Base-by-base conservation (phyloP, 192 early-diverging fungal genomes). In the Gonapodya sp. region DNA sequence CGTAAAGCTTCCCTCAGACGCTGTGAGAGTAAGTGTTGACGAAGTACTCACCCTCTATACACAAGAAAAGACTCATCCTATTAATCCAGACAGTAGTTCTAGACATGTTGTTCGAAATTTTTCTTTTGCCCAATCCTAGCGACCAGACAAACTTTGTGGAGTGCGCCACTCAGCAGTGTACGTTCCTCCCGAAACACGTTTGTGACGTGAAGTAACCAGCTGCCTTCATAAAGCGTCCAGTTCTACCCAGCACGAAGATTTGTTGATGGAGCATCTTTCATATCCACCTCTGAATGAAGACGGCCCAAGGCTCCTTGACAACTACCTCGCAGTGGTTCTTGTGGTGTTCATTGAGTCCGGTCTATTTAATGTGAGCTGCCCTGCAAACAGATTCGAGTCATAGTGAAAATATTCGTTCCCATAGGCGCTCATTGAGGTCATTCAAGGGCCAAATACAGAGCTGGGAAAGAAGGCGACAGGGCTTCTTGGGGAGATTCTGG, bases 71-170 rank as follows among this genome's bases (percentile, higher is more conserved):
- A 73, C 80, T 18, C n/a, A 78, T 73, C 46, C 64, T 82, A 18
- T 31, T 35, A 31, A 75, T 16, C 14, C 80, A 94, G 94, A 93
- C 93, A 89, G 86, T 95, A 32, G 82, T 95, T 18, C 84, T 95
- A 46, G 92, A 95, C 73, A 94, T 95, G 92, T 83, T 95, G 73
- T 94, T 93, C 82, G 89, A 93, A 32, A 90, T 95, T 31, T 93
- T 95, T 75, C 86, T 64, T 64, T 24, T 24, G 46, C 46, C 8
- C 8, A 8, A 24, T 64, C 24, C 46, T 24, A 24, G 24, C 24
- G 46, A 24, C 46, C 8, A 8, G 24, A 24, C 8, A 24, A 24
- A 64, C 24, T 64, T 24, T 24, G 24, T 64, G 46, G 46, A 64
- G 24, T 24, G 8, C 8, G 24, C 8, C 24, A 24, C 46, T 64